Conservation (phyloP, 768 basidiomycete species). For the Mycena belliarum region DNA sequence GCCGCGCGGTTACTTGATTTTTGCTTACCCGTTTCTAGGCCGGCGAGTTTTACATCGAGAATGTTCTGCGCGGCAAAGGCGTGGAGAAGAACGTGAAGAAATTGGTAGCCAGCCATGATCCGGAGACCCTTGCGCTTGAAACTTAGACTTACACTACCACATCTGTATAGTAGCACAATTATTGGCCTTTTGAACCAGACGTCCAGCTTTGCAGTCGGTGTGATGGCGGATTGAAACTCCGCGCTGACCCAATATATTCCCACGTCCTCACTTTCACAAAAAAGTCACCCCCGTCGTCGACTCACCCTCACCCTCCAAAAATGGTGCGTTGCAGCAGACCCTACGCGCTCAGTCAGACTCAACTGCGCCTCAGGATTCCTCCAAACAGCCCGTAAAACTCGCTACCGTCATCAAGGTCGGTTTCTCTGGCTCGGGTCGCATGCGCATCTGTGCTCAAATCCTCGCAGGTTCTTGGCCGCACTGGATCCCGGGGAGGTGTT, state of each 20-base stretch:
- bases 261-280: slow-evolving; percentile 14
- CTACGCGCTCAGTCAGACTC: background rate
- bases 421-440: background rate
- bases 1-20: too few species aligned
- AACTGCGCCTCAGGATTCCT: slow-evolving; percentile 60
- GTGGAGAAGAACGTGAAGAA: slow-evolving; percentile 40
- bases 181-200: too few species aligned
- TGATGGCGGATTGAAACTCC: background rate
- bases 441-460: slow-evolving; percentile 3
- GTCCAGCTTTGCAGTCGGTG: too few species aligned
- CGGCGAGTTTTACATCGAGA: slow-evolving; percentile 95
- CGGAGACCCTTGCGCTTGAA: background rate
- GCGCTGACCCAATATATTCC: background rate
- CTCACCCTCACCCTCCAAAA: slow-evolving; percentile 1
- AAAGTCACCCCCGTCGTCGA: slow-evolving; percentile 17
- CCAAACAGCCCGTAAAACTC: slow-evolving; percentile 94
- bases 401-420: slow-evolving; percentile 95
- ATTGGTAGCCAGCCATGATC: slow-evolving; percentile 25
- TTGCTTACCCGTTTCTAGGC: slow-evolving; percentile 53
- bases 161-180: background rate
- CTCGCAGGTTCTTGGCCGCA: slow-evolving; percentile 90
- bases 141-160: slow-evolving; percentile 2
- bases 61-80: slow-evolving; percentile 71
- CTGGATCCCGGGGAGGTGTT: slow-evolving; percentile 98
- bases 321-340: slow-evolving; percentile 16